Base-by-base conservation (phyloP, 1,284 basidiomycete species). In the Ustilago cynodontis region DNA sequence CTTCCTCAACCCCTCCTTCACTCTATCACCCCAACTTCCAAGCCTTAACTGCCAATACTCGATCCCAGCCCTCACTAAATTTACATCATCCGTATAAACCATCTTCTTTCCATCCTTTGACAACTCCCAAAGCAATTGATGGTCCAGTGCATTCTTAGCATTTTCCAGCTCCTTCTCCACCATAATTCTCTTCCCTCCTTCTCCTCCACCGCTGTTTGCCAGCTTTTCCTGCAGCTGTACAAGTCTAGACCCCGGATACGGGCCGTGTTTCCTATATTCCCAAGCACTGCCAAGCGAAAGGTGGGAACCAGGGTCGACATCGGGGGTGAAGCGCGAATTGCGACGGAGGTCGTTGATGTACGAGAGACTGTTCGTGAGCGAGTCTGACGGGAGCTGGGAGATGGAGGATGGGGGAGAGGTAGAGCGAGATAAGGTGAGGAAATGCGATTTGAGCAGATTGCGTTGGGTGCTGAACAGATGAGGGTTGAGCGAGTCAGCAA, bases 31-130 rank as follows among this genome's bases (percentile, higher is more conserved):
- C 22, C 20, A 20, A 7, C 4, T 11, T 4, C 11, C 22, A 4
- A 37, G 14, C 9, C 43, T 6, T n/a, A 45, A 45, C 29, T 66
- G 56, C 26, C 53, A 63, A 8, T 56, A 37, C 3, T 37, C 39
- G 3, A 66, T n/a, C 9, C 49, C 59, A 26, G 39, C 39, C 28
- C 22, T 50, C 24, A 66, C 13, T 35, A 66, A n/a, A 1, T 13
- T 33, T 2, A 56, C 6, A 52, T 67, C 53, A 20, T 67, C 65
- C 45, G 60, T 67, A 24, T 45, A 67, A 5, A 39, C 52, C 39
- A 43, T 35, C n/a, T 31, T 24, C 9, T 8, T n/a, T 18, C 31
- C 39, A 1, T 33, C 43, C 45, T 26, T 29, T 26, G 57, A 39
- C 3, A 22, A 3, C 22, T 28, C 29, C 50, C 31, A 31, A 3